Base-by-base conservation (phyloP, 345 rosid genomes). In the Orychophragmus violaceus region DNA sequence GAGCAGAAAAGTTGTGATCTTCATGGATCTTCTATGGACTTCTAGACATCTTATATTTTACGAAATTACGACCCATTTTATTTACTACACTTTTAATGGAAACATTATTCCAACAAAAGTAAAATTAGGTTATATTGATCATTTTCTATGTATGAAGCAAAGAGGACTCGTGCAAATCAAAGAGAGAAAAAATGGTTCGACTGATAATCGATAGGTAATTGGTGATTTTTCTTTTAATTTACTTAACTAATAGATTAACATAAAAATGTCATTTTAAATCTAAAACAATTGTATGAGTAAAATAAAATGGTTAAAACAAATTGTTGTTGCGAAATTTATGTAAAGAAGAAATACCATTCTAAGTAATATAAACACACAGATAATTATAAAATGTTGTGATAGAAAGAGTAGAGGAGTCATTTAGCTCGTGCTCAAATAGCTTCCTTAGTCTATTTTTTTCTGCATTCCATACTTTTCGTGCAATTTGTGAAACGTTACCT, bases 1-100 rank as follows among this genome's bases (percentile, higher is more conserved):
- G 95, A 94, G 83, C 85, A 87, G 62, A 86, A 80, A 10, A 74
- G 74, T 44, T 94, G 97, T 64, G 99, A 94, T 76, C 71, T 94
- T n/a, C 95, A 77, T 55, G 95, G 97, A 69, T 62, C 78, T 45
- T 69, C 79, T 8, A 49, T 59, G 48, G 62, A 75, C 61, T 69
- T 75, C 17, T 67, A 74, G 50, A 44, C 21, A 13, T n/a, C 44
- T 19, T 36, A 35, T 10, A 50, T 35, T 46, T 25, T 16, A 25
- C 8, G 21, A 14, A 60, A 9, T 28, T 16, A 45, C 10, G 11
- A 16, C 45, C 19, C 45, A 52, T 19, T 50, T 36, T 28, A 59
- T 29, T 16, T 1, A 17, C 28, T 48, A 28, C 29, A 33, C 37
- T 22, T 56, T 58, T 35, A 32, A 33, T 33, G 37, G 2, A 68